Conservation (phyloP, 2,329 filamentous ascomycete species). For the Thelonectria discophora region DNA sequence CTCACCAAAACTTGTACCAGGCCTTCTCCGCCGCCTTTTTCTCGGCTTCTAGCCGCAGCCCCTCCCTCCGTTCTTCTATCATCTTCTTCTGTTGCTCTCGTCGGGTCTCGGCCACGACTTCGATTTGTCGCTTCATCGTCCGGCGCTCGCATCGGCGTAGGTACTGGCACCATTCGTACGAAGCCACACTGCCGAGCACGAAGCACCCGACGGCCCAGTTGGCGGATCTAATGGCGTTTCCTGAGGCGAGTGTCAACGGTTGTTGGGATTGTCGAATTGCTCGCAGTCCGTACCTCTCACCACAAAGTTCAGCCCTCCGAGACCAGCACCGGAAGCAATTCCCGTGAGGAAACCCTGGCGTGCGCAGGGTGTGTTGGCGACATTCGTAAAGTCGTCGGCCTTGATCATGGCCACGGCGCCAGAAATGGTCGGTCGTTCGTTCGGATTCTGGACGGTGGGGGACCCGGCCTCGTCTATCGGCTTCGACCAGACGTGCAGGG, state of each 20-base stretch:
- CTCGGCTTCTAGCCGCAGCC: constrained; percentile 45
- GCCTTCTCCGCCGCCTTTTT: constrained; percentile 49
- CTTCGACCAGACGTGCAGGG: constrained; percentile 50
- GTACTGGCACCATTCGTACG: constrained; percentile 87
- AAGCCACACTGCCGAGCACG: constrained; percentile 71
- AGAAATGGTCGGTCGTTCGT: constrained; percentile 51
- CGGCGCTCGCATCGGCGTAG: constrained; percentile 77
- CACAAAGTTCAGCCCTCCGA: constrained; percentile 78
- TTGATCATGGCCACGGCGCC: constrained; percentile 75
- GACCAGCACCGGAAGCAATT: constrained; percentile 79
- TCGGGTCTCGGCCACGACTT: constrained; percentile 65
- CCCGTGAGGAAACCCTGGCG: constrained; percentile 84
- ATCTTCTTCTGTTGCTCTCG: constrained; percentile 56
- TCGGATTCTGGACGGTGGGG: constrained; percentile 32
- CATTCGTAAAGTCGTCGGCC: constrained; percentile 72
- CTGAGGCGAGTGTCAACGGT: constrained; percentile 37
- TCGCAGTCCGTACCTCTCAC: constrained; percentile 64
- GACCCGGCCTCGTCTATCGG: constrained; percentile 42
- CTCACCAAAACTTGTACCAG: constrained; percentile 68
- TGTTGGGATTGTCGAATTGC: background rate
- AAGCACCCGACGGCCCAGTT: constrained; percentile 90
- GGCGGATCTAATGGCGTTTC: constrained; percentile 61
- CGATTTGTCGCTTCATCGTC: constrained; percentile 86
- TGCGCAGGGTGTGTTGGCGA: constrained; percentile 85
- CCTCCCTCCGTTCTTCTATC: constrained; percentile 52